A percentile compares a stretch with the other conserved stretches of the same genome.
phyloP scores from a whole-genome alignment of 1,139 yeast genomes.

The Lodderomyces margitis region DNA sequence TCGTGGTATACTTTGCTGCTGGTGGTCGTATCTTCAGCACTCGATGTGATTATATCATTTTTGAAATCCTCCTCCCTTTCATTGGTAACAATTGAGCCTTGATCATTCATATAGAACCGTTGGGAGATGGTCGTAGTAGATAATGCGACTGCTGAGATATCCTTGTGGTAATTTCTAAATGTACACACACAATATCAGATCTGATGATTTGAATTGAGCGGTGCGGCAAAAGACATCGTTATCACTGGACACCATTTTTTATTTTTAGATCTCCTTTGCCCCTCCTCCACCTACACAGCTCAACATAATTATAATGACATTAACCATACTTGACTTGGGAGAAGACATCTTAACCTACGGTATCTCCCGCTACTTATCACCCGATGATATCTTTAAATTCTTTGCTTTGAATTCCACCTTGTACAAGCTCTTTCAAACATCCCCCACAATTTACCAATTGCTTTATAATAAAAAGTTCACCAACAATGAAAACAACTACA shows the following conservation, averaged over 20 bases:
- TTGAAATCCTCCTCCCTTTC: neutral
- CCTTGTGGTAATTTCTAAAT: too few relatives aligned
- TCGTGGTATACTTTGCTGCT: neutral
- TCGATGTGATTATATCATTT: neutral
- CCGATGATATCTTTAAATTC: slow-evolving; percentile 46
- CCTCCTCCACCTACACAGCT: neutral
- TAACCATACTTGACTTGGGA: slow-evolving; percentile 23
- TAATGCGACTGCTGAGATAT: too few relatives aligned
- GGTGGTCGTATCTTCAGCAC: neutral
- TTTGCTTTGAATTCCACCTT: slow-evolving; percentile 39
- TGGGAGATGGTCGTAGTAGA: too few relatives aligned
- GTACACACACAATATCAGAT: too few relatives aligned
- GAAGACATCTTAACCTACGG: slow-evolving; percentile 46
- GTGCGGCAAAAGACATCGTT: too few relatives aligned
- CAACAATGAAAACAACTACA: slow-evolving; percentile 21
- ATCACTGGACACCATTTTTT: too few relatives aligned
- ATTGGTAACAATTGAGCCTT: neutral
- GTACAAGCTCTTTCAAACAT: slow-evolving; percentile 23
- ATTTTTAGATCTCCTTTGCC: neutral
- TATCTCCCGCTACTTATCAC: slow-evolving; percentile 36
- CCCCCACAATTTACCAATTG: slow-evolving; percentile 43
- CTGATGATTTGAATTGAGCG: too few relatives aligned
- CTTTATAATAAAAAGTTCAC: slow-evolving; percentile 49
- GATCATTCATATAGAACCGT: neutral
- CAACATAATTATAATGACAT: slow-evolving; percentile 2